Evolutionary conservation across 495 filamentous ascomycete species (phyloP), one percentile per base, ranked within the genome.

Genomic region (Aspergillus egyptiacus): DNA sequence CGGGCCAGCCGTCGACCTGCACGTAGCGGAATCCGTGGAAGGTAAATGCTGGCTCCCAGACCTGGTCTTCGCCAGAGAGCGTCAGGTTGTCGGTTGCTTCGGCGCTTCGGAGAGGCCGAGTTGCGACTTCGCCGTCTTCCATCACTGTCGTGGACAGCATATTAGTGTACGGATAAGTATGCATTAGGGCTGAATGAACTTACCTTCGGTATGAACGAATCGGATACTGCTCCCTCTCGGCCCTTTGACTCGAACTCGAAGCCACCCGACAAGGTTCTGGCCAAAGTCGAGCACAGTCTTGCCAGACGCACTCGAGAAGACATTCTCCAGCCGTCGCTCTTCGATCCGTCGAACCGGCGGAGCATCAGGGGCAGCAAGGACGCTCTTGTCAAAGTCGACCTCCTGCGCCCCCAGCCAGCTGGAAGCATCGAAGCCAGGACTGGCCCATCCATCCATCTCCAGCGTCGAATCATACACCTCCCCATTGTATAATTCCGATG

Each of bases 401-500:
- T 48, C 22, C 17, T 56, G 36, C 61, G 59, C 59, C 51, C 54
- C 19, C 48, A 41, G 10, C 54, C 49, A 23, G 30, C 42, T 50
- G 47, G 13, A 38, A 22, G 31, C 24, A 13, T 55, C 32, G 20
- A 53, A 54, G 1, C 50, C 40, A 17, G 40, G 40, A 3, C 8
- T 5, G n/a, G 25, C 27, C 40, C 40, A 43, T 1, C 40, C 40
- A 3, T 31, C 14, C 3, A 43, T 31, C 7, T 68, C 61, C 19
- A 55, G 28, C 11, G 54, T 38, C 8, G 55, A 64, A 50, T 78
- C 68, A 34, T 72, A 79, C 0, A 48, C 41, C 50, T 79, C 76
- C 3, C 77, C 77, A 51, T 79, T 60, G 50, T 80, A 79, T 6
- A 80, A 62, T 45, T 78, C 73, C 5, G 68, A 68, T 2, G 58